A percentile compares a stretch with the other conserved stretches of the same genome.
These are phyloP conservation scores for Raphanus sativus DNA, from an alignment of 345 rosid species.

Conservation along the genomic window DNA sequence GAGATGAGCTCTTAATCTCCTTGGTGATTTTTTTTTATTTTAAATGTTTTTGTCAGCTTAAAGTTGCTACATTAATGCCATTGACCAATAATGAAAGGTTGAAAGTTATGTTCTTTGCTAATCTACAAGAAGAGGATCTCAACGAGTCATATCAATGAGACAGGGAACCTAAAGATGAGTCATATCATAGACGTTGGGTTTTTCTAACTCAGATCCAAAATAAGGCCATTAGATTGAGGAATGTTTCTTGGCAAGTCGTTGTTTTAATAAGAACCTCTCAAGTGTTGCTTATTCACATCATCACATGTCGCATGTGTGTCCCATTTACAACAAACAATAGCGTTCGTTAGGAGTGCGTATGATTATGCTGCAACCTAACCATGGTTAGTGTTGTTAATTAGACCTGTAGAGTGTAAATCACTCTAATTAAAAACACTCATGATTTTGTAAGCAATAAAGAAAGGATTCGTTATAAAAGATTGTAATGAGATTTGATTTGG, in stretches of 20 bases:
- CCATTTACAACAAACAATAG: not conserved
- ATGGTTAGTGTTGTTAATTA: not conserved
- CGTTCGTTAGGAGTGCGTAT: not conserved
- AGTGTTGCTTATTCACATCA: not conserved
- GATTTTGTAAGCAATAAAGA: not conserved
- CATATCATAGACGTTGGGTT: not conserved
- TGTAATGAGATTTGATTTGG: not conserved
- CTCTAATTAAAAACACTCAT: not conserved
- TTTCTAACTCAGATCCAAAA: not conserved
- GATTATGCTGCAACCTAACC: not conserved
- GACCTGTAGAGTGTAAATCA: not conserved
- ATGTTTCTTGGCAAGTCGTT: not conserved
- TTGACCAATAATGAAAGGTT: constrained; percentile 28
- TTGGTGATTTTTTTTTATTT: constrained; percentile 25
- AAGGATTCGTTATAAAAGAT: not conserved
- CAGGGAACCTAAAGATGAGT: not conserved
- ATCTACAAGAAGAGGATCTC: not conserved
- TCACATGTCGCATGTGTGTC: not conserved
- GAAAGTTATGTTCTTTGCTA: not conserved
- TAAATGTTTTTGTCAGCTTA: constrained; percentile 26
- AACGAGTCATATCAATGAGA: not conserved
- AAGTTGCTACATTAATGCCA: constrained; percentile 9
- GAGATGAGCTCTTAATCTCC: constrained; percentile 92
- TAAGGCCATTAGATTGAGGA: not conserved
- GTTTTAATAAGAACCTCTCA: not conserved